phyloP scores from a whole-genome alignment of 768 basidiomycete species.

The Gymnopilus junonius region DNA sequence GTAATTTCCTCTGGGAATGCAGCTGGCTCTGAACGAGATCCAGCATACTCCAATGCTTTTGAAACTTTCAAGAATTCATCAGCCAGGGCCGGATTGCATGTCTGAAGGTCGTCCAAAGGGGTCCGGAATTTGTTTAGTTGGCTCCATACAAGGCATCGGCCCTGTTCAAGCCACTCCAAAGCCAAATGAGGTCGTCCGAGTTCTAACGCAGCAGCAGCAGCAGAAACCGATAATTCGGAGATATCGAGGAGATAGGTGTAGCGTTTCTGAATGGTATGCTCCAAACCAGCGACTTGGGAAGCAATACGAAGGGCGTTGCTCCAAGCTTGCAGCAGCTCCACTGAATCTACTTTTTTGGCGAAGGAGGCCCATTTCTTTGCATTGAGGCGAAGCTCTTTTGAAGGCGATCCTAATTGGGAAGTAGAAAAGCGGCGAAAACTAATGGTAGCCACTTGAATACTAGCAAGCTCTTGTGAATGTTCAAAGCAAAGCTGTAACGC shows the following conservation, averaged over 20 bases:
- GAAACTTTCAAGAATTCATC: neutral
- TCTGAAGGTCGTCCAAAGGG: conserved; percentile 17
- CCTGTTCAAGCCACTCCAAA: conserved; percentile 31
- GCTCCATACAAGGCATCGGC: conserved; percentile 27
- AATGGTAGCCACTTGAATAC: neutral
- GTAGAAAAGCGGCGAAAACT: neutral
- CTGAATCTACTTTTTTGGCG: neutral
- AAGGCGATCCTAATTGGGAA: neutral
- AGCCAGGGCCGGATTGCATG: neutral
- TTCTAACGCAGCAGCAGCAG: neutral
- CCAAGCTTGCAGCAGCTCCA: neutral
- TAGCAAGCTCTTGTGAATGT: neutral
- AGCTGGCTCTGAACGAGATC: neutral
- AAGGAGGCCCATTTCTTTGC: neutral
- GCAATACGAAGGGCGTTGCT: neutral
- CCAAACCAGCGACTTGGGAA: neutral
- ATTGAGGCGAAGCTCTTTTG: neutral
- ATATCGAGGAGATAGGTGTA: neutral
- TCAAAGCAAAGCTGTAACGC: neutral
- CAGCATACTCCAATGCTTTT: neutral
- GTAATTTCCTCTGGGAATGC: no score
- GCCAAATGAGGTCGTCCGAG: conserved; percentile 1
- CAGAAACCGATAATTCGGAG: neutral
- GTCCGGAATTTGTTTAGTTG: conserved; percentile 26
- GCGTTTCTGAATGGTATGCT: neutral